These are phyloP conservation scores for Phytophthora pisi DNA, from an alignment of 352 stramenopile species.

Conservation along the genomic window DNA sequence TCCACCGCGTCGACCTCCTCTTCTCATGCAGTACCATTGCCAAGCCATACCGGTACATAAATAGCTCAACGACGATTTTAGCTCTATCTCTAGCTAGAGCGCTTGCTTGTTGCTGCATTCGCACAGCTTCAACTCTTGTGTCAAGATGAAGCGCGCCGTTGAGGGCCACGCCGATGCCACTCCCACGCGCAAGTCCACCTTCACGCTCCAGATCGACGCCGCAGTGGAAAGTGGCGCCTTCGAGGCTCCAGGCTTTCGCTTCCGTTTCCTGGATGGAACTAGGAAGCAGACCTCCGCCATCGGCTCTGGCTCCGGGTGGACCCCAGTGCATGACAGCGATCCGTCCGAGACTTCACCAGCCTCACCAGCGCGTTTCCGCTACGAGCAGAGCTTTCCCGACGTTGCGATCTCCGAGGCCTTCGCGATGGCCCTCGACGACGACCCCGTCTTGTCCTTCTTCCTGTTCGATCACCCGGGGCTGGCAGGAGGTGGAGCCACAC, in stretches of 20 bases:
- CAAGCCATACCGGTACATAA: too few relatives aligned
- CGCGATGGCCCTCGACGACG: constrained; percentile 49
- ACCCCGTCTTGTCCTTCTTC: constrained; percentile 72
- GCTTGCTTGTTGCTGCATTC: not conserved
- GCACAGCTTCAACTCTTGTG: not conserved
- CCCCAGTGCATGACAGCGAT: constrained; percentile 17
- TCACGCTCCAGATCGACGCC: constrained; percentile 69
- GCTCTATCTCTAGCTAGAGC: too few relatives aligned
- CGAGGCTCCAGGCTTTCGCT: constrained; percentile 64
- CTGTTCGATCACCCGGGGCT: constrained; percentile 55
- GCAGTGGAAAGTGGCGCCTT: constrained; percentile 47
- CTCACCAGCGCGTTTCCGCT: constrained; percentile 35
- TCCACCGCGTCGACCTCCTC: too few relatives aligned
- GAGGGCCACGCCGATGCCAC: constrained; percentile 11
- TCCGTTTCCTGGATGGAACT: constrained; percentile 67
- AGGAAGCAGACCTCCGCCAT: constrained; percentile 62
- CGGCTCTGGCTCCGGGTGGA: constrained; percentile 39
- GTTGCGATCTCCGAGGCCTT: constrained; percentile 57
- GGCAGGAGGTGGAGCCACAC: constrained; percentile 16
- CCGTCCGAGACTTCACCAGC: not conserved
- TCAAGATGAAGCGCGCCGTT: constrained; percentile 16
- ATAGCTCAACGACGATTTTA: too few relatives aligned
- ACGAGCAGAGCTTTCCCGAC: constrained; percentile 54
- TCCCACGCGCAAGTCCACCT: constrained; percentile 52
- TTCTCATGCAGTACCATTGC: too few relatives aligned